These are phyloP conservation scores for Symbiodinium natans DNA, from an alignment of 73 alveolate species.

Conservation along the genomic window DNA sequence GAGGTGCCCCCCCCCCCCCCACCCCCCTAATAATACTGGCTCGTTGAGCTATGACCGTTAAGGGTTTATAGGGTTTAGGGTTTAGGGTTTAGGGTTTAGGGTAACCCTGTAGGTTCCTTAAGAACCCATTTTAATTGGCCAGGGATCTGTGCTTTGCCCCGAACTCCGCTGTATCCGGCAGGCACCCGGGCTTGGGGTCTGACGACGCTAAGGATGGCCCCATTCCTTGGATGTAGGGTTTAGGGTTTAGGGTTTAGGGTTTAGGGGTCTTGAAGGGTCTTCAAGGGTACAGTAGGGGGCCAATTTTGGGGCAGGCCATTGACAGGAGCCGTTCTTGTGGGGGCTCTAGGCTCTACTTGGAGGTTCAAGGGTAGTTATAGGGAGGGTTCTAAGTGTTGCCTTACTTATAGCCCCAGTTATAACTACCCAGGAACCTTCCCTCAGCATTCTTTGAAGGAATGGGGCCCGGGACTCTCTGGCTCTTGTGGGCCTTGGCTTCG, in stretches of 20 bases:
- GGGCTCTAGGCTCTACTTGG: not conserved
- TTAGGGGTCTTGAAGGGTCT: not conserved
- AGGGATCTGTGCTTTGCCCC: not conserved
- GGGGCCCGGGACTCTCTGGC: no score
- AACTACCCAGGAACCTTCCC: no score
- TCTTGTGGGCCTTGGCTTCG: no score
- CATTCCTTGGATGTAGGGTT: no score
- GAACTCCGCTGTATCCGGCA: conserved; percentile 47
- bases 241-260: no score
- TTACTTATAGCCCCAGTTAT: no score
- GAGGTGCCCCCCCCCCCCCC: no score
- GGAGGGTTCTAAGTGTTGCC: not conserved
- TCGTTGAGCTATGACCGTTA: not conserved
- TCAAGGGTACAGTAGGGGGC: not conserved
- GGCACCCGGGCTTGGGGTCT: not conserved
- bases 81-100: no score
- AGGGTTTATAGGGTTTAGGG: no score
- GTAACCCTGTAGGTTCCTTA: not conserved
- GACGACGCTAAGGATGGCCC: conserved; percentile 64
- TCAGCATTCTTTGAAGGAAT: no score
- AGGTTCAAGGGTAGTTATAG: not conserved
- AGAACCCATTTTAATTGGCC: no score
- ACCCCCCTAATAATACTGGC: not conserved
- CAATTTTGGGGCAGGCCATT: not conserved
- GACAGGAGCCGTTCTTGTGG: not conserved